phyloP scores from a whole-genome alignment of 208 protist genomes.

The Strigomonas galati region DNA sequence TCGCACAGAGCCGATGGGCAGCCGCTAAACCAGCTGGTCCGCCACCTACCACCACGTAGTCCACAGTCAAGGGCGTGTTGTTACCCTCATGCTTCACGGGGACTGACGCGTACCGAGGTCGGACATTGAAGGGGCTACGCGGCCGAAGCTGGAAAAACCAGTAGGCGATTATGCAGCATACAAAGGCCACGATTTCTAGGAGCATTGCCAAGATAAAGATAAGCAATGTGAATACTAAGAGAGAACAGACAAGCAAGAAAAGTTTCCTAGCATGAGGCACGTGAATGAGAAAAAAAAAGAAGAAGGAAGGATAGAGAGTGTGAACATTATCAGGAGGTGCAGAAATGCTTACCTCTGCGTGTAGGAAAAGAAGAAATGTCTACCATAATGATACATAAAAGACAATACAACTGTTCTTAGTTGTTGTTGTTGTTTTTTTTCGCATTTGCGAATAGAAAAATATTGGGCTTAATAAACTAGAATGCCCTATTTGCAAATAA shows the following conservation, averaged over 20 bases:
- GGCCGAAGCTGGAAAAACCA: constrained; percentile 41
- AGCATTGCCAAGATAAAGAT: constrained; percentile 18
- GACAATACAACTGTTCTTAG: constrained; percentile 2
- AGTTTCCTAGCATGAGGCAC: constrained; percentile 9
- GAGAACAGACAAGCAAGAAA: constrained; percentile 15
- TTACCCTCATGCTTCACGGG: no score
- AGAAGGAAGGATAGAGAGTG: constrained; percentile 8
- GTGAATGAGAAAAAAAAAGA: constrained; percentile 3
- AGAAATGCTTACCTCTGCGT: no score
- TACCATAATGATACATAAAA: no score
- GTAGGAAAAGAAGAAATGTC: no score
- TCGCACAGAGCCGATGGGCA: constrained; percentile 31
- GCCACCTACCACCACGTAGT: constrained; percentile 80
- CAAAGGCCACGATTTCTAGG: constrained; percentile 14
- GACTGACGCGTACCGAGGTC: constrained; percentile 21
- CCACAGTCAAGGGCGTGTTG: constrained; percentile 12
- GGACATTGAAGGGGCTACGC: constrained; percentile 26
- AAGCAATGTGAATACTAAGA: constrained; percentile 5
- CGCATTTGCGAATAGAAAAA: constrained; percentile 6
- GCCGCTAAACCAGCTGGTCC: constrained; percentile 73
- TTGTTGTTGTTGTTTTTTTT: constrained; percentile 3
- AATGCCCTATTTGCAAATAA: neutral
- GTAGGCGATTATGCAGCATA: constrained; percentile 16
- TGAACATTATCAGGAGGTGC: no score
- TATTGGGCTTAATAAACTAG: neutral